A percentile compares a stretch with the other conserved stretches of the same genome.
Conservation (phyloP, 805 yeast species). For the Lachancea nothofagi region DNA sequence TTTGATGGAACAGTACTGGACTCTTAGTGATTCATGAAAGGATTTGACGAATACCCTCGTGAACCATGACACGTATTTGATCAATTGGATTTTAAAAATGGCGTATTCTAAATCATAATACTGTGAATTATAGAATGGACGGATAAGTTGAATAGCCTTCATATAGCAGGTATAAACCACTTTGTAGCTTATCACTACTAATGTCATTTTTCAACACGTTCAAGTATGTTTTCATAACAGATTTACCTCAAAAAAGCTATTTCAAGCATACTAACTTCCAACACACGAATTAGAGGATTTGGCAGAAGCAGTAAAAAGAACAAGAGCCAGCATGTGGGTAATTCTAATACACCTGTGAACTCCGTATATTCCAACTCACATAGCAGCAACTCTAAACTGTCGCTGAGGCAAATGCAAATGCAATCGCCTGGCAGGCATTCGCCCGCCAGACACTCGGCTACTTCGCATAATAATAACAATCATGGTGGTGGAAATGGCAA, state of each 20-base stretch:
- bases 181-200: neutral
- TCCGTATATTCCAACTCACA: conserved; percentile 35
- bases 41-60: too few relatives aligned
- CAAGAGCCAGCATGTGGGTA: conserved; percentile 31
- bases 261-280: conserved; percentile 5
- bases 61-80: too few relatives aligned
- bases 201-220: conserved; percentile 14
- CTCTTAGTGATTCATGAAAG: too few relatives aligned
- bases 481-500: conserved; percentile 25
- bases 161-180: too few relatives aligned
- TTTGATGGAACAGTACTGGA: too few relatives aligned
- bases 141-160: too few relatives aligned
- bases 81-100: too few relatives aligned
- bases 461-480: conserved; percentile 14
- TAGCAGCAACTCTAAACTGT: conserved; percentile 42
- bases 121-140: too few relatives aligned
- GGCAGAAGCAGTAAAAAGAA: conserved; percentile 51
- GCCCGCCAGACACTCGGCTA: conserved; percentile 26
- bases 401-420: conserved; percentile 37
- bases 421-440: too few relatives aligned
- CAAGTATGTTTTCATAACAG: conserved; percentile 8
- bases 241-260: too few relatives aligned
- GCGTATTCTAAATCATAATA: too few relatives aligned
- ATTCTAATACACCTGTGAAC: conserved; percentile 20
- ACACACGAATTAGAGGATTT: conserved; percentile 40